A percentile compares a stretch with the other conserved stretches of the same genome.
Conservation (phyloP, 768 basidiomycete species). For the Leucosporidium yakuticum region DNA sequence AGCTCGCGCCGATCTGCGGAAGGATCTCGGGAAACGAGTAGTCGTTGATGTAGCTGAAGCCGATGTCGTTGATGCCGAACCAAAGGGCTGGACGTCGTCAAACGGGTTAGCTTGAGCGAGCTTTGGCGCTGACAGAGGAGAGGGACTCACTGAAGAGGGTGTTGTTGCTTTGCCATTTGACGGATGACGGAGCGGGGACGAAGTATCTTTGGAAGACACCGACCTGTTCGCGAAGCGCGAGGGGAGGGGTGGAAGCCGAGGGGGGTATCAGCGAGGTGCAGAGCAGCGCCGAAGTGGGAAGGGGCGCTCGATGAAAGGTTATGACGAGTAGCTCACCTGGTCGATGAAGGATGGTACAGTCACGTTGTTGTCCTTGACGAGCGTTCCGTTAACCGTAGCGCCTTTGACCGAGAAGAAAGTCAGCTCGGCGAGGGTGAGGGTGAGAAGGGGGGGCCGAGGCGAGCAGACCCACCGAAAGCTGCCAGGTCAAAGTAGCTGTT, state of each 20-base stretch:
- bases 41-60: not conserved
- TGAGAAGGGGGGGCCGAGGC: too few relatives aligned
- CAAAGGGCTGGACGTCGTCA: slow-evolving; percentile 1
- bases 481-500: too few relatives aligned
- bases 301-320: too few relatives aligned
- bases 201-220: not conserved
- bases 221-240: slow-evolving; percentile 2
- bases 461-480: too few relatives aligned
- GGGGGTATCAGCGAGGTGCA: too few relatives aligned
- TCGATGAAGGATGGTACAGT: not conserved
- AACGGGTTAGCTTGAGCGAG: not conserved
- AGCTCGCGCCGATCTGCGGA: not conserved
- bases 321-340: slow-evolving; percentile 6
- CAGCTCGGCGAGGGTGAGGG: too few relatives aligned
- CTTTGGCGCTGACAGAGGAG: not conserved
- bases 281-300: too few relatives aligned
- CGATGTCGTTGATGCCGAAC: slow-evolving; percentile 30
- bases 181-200: not conserved
- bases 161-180: not conserved
- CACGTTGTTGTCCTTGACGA: too few relatives aligned
- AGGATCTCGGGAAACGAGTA: not conserved
- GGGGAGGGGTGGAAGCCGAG: too few relatives aligned
- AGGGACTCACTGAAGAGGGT: slow-evolving; percentile 17
- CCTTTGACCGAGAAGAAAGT: too few relatives aligned
- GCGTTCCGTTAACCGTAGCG: too few relatives aligned